Conservation (phyloP, 345 rosid genomes). For the Lumnitzera littorea region DNA sequence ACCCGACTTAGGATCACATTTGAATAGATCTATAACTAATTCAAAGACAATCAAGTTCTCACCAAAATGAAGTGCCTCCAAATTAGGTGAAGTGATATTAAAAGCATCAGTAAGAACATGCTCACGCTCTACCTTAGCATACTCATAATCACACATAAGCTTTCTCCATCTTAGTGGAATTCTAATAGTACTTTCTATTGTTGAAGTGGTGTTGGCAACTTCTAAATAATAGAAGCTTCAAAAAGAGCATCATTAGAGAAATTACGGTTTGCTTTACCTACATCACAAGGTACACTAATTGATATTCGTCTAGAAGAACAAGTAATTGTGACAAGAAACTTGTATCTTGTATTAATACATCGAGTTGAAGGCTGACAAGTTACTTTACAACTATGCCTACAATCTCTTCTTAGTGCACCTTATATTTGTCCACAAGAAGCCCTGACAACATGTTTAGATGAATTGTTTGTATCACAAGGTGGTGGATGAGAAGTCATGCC, state of each 20-base stretch:
- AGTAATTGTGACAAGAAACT: constrained; percentile 51
- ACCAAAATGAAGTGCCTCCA: constrained; percentile 79
- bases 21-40: constrained; percentile 59
- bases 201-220: constrained; percentile 63
- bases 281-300: constrained; percentile 74
- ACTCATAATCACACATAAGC: constrained; percentile 80
- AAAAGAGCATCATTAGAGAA: constrained; percentile 33
- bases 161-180: constrained; percentile 83
- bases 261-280: constrained; percentile 47
- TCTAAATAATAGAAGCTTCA: constrained; percentile 61
- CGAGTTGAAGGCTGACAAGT: constrained; percentile 73
- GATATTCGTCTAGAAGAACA: constrained; percentile 79
- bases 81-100: constrained; percentile 59
- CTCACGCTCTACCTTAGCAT: constrained; percentile 82
- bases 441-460: constrained; percentile 31
- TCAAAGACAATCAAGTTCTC: constrained; percentile 66
- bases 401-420: constrained; percentile 86
- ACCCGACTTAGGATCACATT: constrained; percentile 93
- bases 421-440: constrained; percentile 88
- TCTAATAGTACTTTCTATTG: constrained; percentile 40
- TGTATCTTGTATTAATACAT: constrained; percentile 84
- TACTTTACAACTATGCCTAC: constrained; percentile 77
- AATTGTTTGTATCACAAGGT: constrained; percentile 51
- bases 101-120: constrained; percentile 88
- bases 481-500: constrained; percentile 67